Evolutionary conservation across 169 alveolate species (phyloP).

Genomic region (Plasmodium fragile): DNA sequence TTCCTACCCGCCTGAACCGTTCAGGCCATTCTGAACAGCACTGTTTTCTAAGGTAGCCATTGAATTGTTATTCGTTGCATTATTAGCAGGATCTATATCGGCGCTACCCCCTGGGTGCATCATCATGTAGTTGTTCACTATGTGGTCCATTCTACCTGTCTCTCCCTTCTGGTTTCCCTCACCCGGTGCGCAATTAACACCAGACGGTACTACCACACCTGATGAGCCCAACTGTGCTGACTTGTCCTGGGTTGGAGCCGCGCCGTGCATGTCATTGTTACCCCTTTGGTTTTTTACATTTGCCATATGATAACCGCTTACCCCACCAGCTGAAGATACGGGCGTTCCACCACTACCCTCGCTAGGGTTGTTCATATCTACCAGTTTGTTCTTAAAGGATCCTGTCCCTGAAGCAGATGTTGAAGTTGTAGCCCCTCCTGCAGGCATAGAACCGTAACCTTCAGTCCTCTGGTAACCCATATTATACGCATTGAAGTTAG

Average conservation of each 20-base stretch:
- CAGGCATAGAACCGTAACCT: background rate
- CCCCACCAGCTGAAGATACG: background rate
- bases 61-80: background rate
- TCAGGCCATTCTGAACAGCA: background rate
- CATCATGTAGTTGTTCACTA: background rate
- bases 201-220: background rate
- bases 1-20: background rate
- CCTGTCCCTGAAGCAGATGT: background rate
- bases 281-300: background rate
- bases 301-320: background rate
- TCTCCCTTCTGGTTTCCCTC: background rate
- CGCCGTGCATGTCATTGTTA: background rate
- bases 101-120: background rate
- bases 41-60: background rate
- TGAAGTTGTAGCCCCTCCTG: background rate
- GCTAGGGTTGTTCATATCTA: background rate
- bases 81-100: background rate
- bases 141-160: background rate
- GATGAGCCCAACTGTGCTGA: background rate
- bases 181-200: background rate
- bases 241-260: background rate
- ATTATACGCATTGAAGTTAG: conserved; percentile 26
- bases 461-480: conserved; percentile 27
- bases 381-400: background rate
- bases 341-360: background rate